phyloP scores from a whole-genome alignment of 2,329 filamentous ascomycete genomes.

The Aspergillus bombycis region DNA sequence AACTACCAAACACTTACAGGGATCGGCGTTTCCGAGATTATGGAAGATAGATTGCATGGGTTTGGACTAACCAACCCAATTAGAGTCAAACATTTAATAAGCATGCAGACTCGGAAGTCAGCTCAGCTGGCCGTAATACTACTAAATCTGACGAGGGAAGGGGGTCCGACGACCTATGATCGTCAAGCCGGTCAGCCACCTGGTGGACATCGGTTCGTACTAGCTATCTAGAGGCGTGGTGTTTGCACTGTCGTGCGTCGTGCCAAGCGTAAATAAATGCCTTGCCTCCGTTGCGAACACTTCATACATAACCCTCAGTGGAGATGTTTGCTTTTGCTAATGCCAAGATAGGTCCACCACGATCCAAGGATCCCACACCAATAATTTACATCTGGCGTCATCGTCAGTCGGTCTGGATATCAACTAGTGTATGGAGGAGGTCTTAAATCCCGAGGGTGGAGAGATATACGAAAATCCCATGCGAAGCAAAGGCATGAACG shows the following conservation, averaged over 20 bases:
- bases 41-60: neutral
- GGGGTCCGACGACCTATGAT: neutral
- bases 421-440: neutral
- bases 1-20: too few relatives aligned
- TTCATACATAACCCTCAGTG: neutral
- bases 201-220: neutral
- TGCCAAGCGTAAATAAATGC: neutral
- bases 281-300: neutral
- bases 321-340: neutral
- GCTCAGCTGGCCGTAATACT: neutral
- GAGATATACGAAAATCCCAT: neutral
- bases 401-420: neutral
- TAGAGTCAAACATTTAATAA: neutral
- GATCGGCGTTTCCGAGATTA: neutral
- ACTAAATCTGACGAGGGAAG: neutral
- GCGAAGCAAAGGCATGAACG: neutral
- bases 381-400: neutral
- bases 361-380: neutral
- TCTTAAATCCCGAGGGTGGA: neutral
- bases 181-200: neutral
- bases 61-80: neutral
- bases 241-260: neutral
- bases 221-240: neutral
- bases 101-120: neutral
- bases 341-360: neutral